Evolutionary conservation across 257 asterid species (phyloP), one percentile per base, ranked within the genome.

Genomic region (Linderniella brevidens): DNA sequence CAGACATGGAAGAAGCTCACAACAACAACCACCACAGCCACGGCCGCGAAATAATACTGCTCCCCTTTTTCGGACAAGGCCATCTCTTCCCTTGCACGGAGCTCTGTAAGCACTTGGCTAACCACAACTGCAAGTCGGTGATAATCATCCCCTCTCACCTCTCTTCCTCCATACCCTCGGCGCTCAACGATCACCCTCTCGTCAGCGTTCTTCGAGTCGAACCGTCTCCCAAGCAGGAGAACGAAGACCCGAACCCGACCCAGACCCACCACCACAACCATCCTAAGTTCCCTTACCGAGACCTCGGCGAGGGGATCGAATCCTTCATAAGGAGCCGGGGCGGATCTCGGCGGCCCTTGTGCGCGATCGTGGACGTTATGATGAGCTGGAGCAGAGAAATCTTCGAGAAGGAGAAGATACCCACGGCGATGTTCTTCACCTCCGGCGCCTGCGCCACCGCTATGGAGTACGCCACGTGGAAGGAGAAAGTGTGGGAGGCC

Each of bases 61-160:
- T 75, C 14, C 61, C 83, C 19, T 59, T 66, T 48, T 68, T 63
- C 42, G 83, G 83, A 20, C 64, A 60, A n/a, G 76, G 79, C 50
- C 79, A 75, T 59, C 54, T 75, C 25, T 59, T 62, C 14, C 79
- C 83, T 9, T 62, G 62, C 59, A 65, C 52, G 42, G 72, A 71
- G 42, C 60, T 71, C 16, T 68, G 79, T 60, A 71, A 53, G 50
- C 68, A 53, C 37, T 54, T 68, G 13, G 49, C 64, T 11, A 53
- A 55, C 48, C 35, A 19, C 0, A 39, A 68, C 43, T 60, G 37
- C 55, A 68, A 47, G 46, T 16, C 72, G 54, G 60, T 52, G 14
- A 64, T 75, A 19, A 50, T 75, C 52, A 50, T 62, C 20, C 65
- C 76, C 57, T 70, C 73, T 41, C 62, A 67, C 56, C 35, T 36